Conservation (phyloP, 2,329 filamentous ascomycete genomes). For the Diaporthe sp. region DNA sequence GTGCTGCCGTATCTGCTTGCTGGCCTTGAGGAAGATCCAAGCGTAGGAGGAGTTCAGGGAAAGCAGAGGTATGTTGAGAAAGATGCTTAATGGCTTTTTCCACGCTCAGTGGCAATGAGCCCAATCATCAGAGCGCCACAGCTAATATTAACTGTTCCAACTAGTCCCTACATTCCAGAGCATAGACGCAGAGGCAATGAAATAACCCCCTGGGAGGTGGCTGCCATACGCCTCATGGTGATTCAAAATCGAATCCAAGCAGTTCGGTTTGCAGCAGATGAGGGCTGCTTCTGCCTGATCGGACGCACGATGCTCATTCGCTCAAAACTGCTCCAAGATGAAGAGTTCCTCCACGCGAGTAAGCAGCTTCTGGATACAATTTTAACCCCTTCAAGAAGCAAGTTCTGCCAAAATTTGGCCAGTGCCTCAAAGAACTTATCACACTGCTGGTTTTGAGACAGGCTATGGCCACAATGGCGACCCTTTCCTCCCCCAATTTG, state of each 20-base stretch:
- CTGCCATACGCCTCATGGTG: conserved; percentile 2
- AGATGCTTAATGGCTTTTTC: rapidly evolving
- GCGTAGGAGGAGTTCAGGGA: background rate
- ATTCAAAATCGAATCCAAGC: conserved; percentile 5
- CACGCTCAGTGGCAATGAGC: rapidly evolving
- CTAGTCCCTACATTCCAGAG: background rate
- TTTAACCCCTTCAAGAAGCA: no score
- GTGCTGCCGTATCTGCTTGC: conserved; percentile 6
- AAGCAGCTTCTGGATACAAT: no score
- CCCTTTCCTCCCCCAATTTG: no score
- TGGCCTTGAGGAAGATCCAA: background rate
- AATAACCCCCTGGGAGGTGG: conserved; percentile 4
- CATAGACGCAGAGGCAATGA: background rate
- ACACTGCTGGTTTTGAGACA: no score
- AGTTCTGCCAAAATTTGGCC: no score
- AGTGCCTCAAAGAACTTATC: no score
- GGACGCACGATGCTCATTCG: conserved; percentile 5
- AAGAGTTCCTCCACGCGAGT: background rate
- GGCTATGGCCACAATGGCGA: no score
- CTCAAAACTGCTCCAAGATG: background rate
- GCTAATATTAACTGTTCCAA: background rate
- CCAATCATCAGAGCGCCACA: rapidly evolving
- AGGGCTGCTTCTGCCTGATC: conserved; percentile 12
- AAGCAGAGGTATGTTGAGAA: background rate
- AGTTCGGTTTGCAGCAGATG: conserved; percentile 1